These are phyloP conservation scores for Phalaenopsis hybrid DNA, from an alignment of 116 monocot genomes.

Conservation along the genomic window DNA sequence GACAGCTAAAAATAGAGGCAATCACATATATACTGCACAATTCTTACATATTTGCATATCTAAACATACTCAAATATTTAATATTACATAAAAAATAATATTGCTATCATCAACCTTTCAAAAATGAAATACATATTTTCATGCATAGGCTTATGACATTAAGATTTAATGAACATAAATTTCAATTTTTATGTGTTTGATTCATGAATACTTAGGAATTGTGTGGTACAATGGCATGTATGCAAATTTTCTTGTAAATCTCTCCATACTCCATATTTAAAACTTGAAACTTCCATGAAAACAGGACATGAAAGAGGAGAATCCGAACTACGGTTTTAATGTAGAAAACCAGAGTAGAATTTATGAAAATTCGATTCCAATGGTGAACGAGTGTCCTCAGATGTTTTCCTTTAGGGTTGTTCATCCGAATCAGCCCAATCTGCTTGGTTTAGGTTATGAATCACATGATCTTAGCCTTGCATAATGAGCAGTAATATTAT, in stretches of 20 bases:
- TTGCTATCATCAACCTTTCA: no score
- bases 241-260: neutral
- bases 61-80: no score
- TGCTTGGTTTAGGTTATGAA: conserved; percentile 45
- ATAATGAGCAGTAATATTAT: no score
- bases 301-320: conserved; percentile 46
- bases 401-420: conserved; percentile 45
- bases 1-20: neutral
- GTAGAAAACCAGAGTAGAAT: conserved; percentile 29
- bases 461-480: conserved; percentile 67
- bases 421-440: conserved; percentile 69
- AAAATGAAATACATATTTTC: no score
- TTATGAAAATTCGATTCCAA: conserved; percentile 25
- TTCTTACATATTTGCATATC: no score
- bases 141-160: no score
- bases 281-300: neutral
- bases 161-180: no score
- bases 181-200: no score
- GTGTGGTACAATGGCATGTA: no score
- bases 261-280: neutral
- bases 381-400: conserved; percentile 30
- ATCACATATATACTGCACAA: no score
- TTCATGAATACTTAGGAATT: no score
- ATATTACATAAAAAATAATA: no score
- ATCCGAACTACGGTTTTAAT: conserved; percentile 32